A percentile compares a stretch with the other conserved stretches of the same genome.
phyloP scores from a whole-genome alignment of 2,329 filamentous ascomycete species.

The Plenodomus biglobosus region DNA sequence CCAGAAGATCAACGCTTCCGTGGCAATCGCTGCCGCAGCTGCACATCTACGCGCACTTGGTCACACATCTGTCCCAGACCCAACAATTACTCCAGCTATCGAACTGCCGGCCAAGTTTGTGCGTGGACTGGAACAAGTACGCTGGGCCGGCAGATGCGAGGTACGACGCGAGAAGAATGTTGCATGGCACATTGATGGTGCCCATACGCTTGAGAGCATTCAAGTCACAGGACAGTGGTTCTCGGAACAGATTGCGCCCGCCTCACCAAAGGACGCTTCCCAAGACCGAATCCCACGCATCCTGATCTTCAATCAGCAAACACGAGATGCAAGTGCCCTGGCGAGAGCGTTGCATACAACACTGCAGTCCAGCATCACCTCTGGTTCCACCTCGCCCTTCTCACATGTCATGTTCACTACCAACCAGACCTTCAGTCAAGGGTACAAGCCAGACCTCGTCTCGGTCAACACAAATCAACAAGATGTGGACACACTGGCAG shows the following conservation, averaged over 20 bases:
- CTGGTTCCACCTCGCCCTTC: constrained; percentile 55
- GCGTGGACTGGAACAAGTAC: constrained; percentile 66
- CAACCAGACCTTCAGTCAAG: constrained; percentile 67
- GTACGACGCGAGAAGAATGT: constrained; percentile 57
- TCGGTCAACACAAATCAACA: constrained; percentile 62
- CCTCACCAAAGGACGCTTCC: constrained; percentile 34
- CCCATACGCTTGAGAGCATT: constrained; percentile 84
- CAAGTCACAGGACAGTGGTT: constrained; percentile 78
- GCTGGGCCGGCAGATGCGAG: constrained; percentile 77
- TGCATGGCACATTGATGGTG: constrained; percentile 82
- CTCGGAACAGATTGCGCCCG: constrained; percentile 47
- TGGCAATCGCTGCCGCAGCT: constrained; percentile 61
- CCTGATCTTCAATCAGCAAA: constrained; percentile 92
- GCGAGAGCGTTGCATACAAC: constrained; percentile 64
- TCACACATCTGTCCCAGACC: constrained; percentile 44
- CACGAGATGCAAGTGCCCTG: constrained; percentile 70
- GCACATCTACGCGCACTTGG: constrained; percentile 58
- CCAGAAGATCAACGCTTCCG: constrained; percentile 63
- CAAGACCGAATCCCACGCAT: constrained; percentile 50
- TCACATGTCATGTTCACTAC: constrained; percentile 77
- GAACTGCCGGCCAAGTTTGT: constrained; percentile 63
- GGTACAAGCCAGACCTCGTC: constrained; percentile 65
- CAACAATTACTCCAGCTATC: constrained; percentile 30
- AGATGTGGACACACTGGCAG: constrained; percentile 60
- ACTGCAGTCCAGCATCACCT: constrained; percentile 44